Percentiles rank a stretch among this genome's conserved stretches.
phyloP scores from a whole-genome alignment of 176 grass and related monocot genomes.

The Coix lacrymajobi region DNA sequence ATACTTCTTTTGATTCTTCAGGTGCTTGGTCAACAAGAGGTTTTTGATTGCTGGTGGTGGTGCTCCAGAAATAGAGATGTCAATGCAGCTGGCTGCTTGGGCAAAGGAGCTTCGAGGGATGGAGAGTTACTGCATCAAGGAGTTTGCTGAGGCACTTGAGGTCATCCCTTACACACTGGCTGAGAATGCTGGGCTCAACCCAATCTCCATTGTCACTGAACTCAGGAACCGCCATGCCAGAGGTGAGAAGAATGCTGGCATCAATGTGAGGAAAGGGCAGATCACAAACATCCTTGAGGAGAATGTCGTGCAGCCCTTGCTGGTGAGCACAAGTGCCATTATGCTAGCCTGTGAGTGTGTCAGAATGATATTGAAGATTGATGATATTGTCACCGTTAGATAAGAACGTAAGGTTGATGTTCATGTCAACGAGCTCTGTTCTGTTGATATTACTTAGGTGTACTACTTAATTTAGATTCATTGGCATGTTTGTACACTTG shows the following conservation, averaged over 20 bases:
- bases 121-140: slow-evolving; percentile 96
- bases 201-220: slow-evolving; percentile 73
- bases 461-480: slow-evolving; percentile 6
- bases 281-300: slow-evolving; percentile 91
- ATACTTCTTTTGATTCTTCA: slow-evolving; percentile 9
- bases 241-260: slow-evolving; percentile 70
- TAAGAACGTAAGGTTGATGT: slow-evolving; percentile 11
- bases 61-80: slow-evolving; percentile 90
- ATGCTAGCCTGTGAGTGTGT: slow-evolving; percentile 72
- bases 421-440: not conserved
- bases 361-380: slow-evolving; percentile 92
- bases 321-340: slow-evolving; percentile 80
- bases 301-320: slow-evolving; percentile 74
- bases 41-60: slow-evolving; percentile 89
- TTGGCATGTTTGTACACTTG: not conserved
- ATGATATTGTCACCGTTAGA: slow-evolving; percentile 69
- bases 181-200: slow-evolving; percentile 86
- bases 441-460: slow-evolving; percentile 1
- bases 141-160: slow-evolving; percentile 76
- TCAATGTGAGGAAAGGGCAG: slow-evolving; percentile 84
- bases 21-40: slow-evolving; percentile 84
- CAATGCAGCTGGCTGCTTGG: slow-evolving; percentile 74
- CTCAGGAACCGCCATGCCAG: slow-evolving; percentile 72
- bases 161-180: slow-evolving; percentile 86
- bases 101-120: slow-evolving; percentile 82